Evolutionary conservation across 148 eudicot species (phyloP), one percentile per base, ranked within the genome.

Genomic region (Rhododendron henanense): DNA sequence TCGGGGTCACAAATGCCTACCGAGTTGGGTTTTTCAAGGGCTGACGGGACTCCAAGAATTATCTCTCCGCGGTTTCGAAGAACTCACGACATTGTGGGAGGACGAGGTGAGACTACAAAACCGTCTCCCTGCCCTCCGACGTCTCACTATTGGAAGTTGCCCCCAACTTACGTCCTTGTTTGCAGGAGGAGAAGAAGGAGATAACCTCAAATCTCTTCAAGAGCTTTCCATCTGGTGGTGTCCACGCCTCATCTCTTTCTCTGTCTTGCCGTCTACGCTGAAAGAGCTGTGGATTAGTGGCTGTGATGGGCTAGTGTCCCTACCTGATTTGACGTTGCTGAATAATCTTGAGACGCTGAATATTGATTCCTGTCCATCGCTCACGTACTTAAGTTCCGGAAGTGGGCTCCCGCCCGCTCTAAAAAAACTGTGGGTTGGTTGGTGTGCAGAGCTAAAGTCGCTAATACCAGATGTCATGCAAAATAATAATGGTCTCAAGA

Each of bases 251-350:
- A 33, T 33, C 35, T 53, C 4, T 53, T 53, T 53, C 5, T 13
- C 4, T 0, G 57, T 3, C 16, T 53, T 53, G 4, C 16, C 57
- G 18, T 53, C 19, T 13, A 51, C 57, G 18, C 57, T 51, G 0
- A 51, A 0, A 51, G 15, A 51, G 4, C 57, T 51, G 0, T 0
- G 0, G 16, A 51, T 51, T 51, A 0, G 0, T 0, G 0, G 0
- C 18, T 51, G 57, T 51, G 9, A 51, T 2, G 4, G 3, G 2
- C 57, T 51, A 4, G 14, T 2, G 57, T 51, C 57, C 4, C 45
- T 75, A 75, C 5, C 45, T 75, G 78, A 31, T 3, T 71, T 39
- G 78, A 15, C 18, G 23, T 33, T 15, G 78, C 78, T 33, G 9
- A 35, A 39, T 15, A 39, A 39, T 19, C 79, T 76, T 1, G 79